Percentiles rank a stretch among this genome's conserved stretches.
Conservation (phyloP, 441 rosid species). For the Pelargonium hybrid region DNA sequence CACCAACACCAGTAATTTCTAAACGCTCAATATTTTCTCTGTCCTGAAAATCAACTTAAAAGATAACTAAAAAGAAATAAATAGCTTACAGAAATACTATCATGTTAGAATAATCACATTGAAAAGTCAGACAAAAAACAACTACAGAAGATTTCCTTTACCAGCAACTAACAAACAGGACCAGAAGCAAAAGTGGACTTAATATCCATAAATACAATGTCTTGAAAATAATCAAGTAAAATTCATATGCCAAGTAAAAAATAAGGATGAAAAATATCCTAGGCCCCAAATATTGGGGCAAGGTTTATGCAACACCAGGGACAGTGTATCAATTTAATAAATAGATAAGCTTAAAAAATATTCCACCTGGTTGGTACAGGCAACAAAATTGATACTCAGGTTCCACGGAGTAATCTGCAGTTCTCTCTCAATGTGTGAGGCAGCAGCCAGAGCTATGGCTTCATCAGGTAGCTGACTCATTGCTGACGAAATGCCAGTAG, state of each 20-base stretch:
- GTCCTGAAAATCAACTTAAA: conserved; percentile 41
- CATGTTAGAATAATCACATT: not conserved
- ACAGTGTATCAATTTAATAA: too few relatives aligned
- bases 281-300: not conserved
- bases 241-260: not conserved
- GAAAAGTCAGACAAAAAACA: not conserved
- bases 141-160: not conserved
- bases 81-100: not conserved
- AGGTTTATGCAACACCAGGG: not conserved
- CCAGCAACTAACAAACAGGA: not conserved
- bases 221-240: not conserved
- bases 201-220: not conserved
- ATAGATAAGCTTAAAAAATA: not conserved
- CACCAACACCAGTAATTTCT: conserved; percentile 98
- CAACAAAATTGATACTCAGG: conserved; percentile 88
- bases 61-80: not conserved
- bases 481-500: conserved; percentile 72
- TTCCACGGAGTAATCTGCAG: conserved; percentile 96
- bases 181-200: not conserved
- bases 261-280: not conserved
- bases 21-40: conserved; percentile 95
- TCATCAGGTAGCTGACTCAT: conserved; percentile 91
- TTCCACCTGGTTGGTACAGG: conserved; percentile 81
- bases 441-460: conserved; percentile 97
- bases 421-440: conserved; percentile 94